Conservation (phyloP, 108 stramenopile species). For the Pseudonitzschia multistriata region DNA sequence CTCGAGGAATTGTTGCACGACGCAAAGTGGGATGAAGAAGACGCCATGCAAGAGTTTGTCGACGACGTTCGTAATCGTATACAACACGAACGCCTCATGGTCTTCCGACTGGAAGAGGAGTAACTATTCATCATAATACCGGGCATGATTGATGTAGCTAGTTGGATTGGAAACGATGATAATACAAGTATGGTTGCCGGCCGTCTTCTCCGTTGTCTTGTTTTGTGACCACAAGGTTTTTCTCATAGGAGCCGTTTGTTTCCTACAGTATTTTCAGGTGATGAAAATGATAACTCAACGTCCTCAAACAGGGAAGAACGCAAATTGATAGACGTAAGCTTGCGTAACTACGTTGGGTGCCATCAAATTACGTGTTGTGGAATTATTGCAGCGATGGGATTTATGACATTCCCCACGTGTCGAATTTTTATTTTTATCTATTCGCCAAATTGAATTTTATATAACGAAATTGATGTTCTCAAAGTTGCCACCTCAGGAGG, state of each 20-base stretch:
- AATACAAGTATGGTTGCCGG: background rate
- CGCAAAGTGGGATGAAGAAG: background rate
- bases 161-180: background rate
- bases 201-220: no score
- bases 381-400: background rate
- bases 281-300: no score
- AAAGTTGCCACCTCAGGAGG: background rate
- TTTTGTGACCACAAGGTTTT: background rate
- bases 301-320: background rate
- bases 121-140: conserved; percentile 12
- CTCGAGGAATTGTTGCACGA: background rate
- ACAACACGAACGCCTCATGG: conserved; percentile 11
- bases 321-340: background rate
- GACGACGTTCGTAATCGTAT: conserved; percentile 3
- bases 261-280: no score
- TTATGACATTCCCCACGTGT: background rate
- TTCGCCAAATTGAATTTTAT: background rate
- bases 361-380: background rate
- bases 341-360: background rate
- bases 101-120: conserved; percentile 16
- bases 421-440: background rate
- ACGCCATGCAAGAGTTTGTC: background rate
- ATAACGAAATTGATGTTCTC: background rate
- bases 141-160: background rate
- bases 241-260: no score